phyloP scores from a whole-genome alignment of 2,329 filamentous ascomycete genomes.

The Zymoseptoria brevis region DNA sequence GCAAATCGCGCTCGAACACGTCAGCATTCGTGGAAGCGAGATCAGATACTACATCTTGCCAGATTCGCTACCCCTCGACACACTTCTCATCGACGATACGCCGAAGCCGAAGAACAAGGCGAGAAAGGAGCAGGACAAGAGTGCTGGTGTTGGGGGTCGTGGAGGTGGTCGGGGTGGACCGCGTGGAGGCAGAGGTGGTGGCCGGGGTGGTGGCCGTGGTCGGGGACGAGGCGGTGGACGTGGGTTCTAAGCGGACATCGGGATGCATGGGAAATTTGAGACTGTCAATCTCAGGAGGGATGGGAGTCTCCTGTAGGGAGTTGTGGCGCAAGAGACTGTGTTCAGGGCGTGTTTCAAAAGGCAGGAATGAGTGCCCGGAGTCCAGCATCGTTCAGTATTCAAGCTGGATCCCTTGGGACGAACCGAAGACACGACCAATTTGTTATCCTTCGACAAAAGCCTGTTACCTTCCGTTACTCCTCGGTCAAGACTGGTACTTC shows the following conservation, averaged over 20 bases:
- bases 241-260: conserved; percentile 8
- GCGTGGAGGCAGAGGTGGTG: conserved; percentile 43
- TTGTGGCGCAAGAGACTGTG: not conserved
- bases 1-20: conserved; percentile 79
- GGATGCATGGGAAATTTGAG: not conserved
- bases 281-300: too few species aligned
- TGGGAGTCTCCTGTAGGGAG: not conserved
- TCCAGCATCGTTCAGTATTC: too few species aligned
- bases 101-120: conserved; percentile 99
- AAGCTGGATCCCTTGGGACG: too few species aligned
- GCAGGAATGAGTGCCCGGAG: too few species aligned
- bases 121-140: conserved; percentile 65
- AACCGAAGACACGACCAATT: too few species aligned
- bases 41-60: conserved; percentile 96
- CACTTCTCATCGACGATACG: conserved; percentile 88
- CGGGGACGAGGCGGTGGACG: conserved; percentile 25
- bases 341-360: not conserved
- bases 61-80: conserved; percentile 90
- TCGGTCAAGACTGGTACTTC: too few species aligned
- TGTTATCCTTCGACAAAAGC: too few species aligned
- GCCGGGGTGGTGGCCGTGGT: conserved; percentile 35
- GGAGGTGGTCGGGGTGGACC: conserved; percentile 36
- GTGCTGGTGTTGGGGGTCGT: conserved; percentile 32
- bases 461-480: too few species aligned
- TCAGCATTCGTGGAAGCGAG: conserved; percentile 93